Evolutionary conservation across 2,329 filamentous ascomycete species (phyloP), one percentile per base, ranked within the genome.

Genomic region (Rutstroemia sp.): DNA sequence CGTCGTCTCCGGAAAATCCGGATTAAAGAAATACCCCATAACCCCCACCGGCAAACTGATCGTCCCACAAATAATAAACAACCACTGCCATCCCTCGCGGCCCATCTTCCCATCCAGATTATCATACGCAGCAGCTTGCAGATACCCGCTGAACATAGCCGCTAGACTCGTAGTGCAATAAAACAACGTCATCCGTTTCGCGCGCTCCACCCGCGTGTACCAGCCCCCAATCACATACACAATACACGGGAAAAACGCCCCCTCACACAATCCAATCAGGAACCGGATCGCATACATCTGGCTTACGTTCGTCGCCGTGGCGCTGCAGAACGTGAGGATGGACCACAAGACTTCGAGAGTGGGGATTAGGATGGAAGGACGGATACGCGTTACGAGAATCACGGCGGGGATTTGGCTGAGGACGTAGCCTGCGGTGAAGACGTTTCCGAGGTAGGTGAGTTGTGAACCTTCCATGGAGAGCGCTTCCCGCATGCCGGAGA

Each of bases 161-260:
- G 77, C 79, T 0, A 81, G 70, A 4, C 75, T 76, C 8, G 78
- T 76, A 25, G 75, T 77, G 0, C 78, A 73, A 53, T 75, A 80
- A 69, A 79, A 81, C 12, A 79, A 73, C 0, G 77, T 77, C 2
- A 78, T 77, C 2, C 80, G 73, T 61, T 82, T 82, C 54, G 77
- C 81, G 0, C 77, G 71, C 59, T 76, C 74, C 0, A 62, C 60
- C 9, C 65, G 73, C 59, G 60, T 71, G 57, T 76, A 76, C 75
- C 74, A 77, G 0, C 70, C 73, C 2, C 74, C 73, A 21, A 77
- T 72, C n/a, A 76, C 65, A 52, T 73, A 75, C 54, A 73, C 70
- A 25, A 65, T 63, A 2, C 52, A 52, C 4, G 60, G 61, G 9
- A 64, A 65, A 38, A 64, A 65, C 4, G 59, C 59, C 0, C 61